Evolutionary conservation across 257 asterid genomes (phyloP).

Genomic region (Lavandula angustifolia): DNA sequence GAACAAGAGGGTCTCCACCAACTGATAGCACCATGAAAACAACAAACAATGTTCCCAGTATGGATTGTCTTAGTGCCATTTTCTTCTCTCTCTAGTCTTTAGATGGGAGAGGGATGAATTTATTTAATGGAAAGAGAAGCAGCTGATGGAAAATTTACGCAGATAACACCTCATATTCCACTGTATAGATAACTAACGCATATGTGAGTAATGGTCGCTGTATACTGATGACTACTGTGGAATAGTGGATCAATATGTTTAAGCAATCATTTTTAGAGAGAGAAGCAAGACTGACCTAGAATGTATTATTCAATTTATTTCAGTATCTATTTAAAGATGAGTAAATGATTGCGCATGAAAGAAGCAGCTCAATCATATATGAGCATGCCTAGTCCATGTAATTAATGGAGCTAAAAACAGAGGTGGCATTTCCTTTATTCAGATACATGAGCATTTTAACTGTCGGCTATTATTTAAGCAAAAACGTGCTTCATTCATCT

Average conservation of each 20-base stretch:
- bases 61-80: slow-evolving; percentile 39
- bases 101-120: neutral
- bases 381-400: neutral
- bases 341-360: slow-evolving; percentile 20
- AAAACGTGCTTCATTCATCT: neutral
- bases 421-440: neutral
- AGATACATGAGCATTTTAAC: neutral
- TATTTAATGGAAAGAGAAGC: neutral
- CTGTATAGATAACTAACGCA: too few species aligned
- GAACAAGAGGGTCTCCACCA: slow-evolving; percentile 69
- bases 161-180: too few species aligned
- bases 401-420: neutral
- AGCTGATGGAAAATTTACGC: neutral
- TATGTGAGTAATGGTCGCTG: too few species aligned
- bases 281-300: too few species aligned
- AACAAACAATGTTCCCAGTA: slow-evolving; percentile 31
- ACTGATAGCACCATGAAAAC: slow-evolving; percentile 22
- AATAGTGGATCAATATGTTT: too few species aligned
- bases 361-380: neutral
- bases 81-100: neutral
- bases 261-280: too few species aligned
- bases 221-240: too few species aligned
- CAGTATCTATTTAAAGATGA: neutral
- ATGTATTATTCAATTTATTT: too few species aligned
- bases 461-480: slow-evolving; percentile 7